A percentile compares a stretch with the other conserved stretches of the same genome.
Evolutionary conservation across 2,329 filamentous ascomycete genomes (phyloP).

Genomic region (Mycosphaerella arachidis): DNA sequence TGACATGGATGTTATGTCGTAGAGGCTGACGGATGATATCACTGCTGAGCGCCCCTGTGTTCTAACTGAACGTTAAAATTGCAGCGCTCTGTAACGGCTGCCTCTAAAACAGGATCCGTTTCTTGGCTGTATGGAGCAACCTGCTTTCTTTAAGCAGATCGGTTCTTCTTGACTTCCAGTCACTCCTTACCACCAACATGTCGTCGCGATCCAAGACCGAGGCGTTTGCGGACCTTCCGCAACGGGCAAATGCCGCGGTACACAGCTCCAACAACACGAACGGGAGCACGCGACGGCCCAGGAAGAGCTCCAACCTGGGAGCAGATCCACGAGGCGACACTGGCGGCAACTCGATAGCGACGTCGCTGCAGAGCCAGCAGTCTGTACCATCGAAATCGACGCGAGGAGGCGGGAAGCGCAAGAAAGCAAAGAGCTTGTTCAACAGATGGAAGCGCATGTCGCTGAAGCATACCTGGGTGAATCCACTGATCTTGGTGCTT

Average conservation of each 20-base stretch:
- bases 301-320: conserved; percentile 41
- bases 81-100: too few relatives aligned
- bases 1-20: too few relatives aligned
- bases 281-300: conserved; percentile 14
- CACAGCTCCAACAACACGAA: conserved; percentile 10
- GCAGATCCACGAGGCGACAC: conserved; percentile 52
- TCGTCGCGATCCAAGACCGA: conserved; percentile 13
- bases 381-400: conserved; percentile 16
- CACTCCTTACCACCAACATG: conserved; percentile 17
- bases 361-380: conserved; percentile 24
- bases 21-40: too few relatives aligned
- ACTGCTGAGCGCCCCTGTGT: too few relatives aligned
- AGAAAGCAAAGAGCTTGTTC: conserved; percentile 42
- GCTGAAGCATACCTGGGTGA: conserved; percentile 56
- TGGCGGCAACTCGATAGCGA: conserved; percentile 48
- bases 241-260: neutral
- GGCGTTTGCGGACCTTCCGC: conserved; percentile 13
- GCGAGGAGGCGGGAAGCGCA: conserved; percentile 42
- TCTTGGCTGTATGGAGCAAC: neutral
- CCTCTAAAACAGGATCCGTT: neutral
- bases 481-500: conserved; percentile 64
- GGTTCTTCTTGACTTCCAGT: conserved; percentile 5
- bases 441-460: conserved; percentile 44
- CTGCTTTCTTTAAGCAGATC: neutral
- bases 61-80: too few relatives aligned